A percentile compares a stretch with the other conserved stretches of the same genome.
phyloP scores from a whole-genome alignment of 805 yeast genomes.

The Nakazawaea ernobii region DNA sequence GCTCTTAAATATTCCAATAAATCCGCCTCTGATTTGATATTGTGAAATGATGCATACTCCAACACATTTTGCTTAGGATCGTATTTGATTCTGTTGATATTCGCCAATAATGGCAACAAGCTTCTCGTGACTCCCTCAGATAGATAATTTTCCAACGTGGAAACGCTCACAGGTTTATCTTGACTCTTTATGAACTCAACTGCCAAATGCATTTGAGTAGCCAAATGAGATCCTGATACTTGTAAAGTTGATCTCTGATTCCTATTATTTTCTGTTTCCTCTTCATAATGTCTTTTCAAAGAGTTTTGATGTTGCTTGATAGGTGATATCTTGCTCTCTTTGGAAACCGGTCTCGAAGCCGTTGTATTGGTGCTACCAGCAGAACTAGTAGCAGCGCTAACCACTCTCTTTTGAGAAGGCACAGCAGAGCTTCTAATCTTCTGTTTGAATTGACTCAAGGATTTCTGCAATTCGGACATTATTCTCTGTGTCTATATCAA shows the following conservation, averaged over 20 bases:
- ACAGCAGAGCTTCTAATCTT: conserved; percentile 46
- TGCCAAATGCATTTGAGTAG: conserved; percentile 85
- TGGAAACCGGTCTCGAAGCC: background rate
- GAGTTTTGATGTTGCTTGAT: conserved; percentile 13
- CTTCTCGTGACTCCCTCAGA: conserved; percentile 55
- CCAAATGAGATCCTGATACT: conserved; percentile 48
- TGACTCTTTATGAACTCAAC: conserved; percentile 78
- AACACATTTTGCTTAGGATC: conserved; percentile 58
- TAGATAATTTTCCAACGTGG: conserved; percentile 62
- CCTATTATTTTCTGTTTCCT: conserved; percentile 13
- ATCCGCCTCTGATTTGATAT: conserved; percentile 77
- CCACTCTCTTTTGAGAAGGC: conserved; percentile 29
- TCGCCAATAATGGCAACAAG: conserved; percentile 64
- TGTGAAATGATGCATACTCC: conserved; percentile 85
- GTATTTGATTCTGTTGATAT: conserved; percentile 71
- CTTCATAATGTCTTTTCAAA: conserved; percentile 17
- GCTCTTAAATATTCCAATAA: conserved; percentile 65
- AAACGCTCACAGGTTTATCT: conserved; percentile 64
- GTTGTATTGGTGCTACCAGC: no score
- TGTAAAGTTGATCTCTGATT: conserved; percentile 6
- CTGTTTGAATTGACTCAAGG: conserved; percentile 60
- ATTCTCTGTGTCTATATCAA: background rate
- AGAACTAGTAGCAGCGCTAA: conserved; percentile 7
- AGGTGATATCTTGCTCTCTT: conserved; percentile 7
- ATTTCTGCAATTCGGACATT: conserved; percentile 13